A percentile compares a stretch with the other conserved stretches of the same genome.
Evolutionary conservation across 176 grass and related monocot genomes (phyloP).

Genomic region (Oryza rufipogon): DNA sequence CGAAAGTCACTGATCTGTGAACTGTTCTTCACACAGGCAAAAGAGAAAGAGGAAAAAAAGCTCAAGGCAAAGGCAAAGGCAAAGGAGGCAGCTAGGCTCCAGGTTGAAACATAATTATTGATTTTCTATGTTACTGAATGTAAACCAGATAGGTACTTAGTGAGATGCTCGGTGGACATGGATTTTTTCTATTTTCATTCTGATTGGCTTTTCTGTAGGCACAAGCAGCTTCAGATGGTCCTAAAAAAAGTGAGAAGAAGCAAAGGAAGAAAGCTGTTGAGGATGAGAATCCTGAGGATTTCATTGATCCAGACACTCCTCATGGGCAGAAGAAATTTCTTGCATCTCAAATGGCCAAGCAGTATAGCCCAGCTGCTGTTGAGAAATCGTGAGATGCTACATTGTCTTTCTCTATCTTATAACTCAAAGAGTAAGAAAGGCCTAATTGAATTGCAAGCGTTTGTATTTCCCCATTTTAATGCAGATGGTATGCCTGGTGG

Average conservation of each 20-base stretch:
- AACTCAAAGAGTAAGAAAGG: background rate
- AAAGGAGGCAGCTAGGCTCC: slow-evolving; percentile 54
- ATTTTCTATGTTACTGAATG: background rate
- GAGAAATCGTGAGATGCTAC: slow-evolving; percentile 49
- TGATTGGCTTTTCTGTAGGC: slow-evolving; percentile 32
- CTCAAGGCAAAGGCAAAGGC: slow-evolving; percentile 46
- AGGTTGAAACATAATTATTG: slow-evolving; percentile 20
- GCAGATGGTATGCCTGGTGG: slow-evolving; percentile 75
- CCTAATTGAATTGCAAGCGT: slow-evolving; percentile 4
- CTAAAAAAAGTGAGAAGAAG: slow-evolving; percentile 61
- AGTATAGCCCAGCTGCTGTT: slow-evolving; percentile 57
- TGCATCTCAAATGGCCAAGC: slow-evolving; percentile 57
- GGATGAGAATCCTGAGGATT: slow-evolving; percentile 64
- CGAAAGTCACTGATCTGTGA: background rate
- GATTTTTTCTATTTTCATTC: background rate
- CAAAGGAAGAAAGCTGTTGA: slow-evolving; percentile 49
- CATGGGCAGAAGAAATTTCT: slow-evolving; percentile 58
- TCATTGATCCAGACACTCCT: slow-evolving; percentile 53
- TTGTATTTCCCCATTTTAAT: background rate
- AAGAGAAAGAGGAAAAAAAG: slow-evolving; percentile 59
- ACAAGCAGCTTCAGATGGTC: slow-evolving; percentile 51
- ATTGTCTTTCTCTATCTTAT: slow-evolving; percentile 12
- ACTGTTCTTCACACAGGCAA: slow-evolving; percentile 33
- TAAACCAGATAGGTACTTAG: background rate
- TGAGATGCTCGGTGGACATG: background rate